Evolutionary conservation across 257 asterid genomes (phyloP).

Genomic region (Capsicum baccatum): DNA sequence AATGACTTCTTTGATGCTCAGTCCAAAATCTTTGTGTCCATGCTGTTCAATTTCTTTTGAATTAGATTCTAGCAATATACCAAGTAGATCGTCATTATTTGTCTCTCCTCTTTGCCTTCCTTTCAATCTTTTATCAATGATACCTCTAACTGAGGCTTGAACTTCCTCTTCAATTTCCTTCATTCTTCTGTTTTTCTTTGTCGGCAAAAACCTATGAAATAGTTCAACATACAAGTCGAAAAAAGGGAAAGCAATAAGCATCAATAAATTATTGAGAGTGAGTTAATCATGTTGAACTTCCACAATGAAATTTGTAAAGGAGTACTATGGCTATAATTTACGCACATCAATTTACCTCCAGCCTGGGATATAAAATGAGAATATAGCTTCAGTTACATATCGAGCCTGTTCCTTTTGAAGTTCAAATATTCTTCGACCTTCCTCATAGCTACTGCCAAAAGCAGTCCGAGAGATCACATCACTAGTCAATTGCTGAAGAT

Average conservation of each 20-base stretch:
- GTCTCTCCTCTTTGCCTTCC: conserved; percentile 29
- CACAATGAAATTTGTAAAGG: not conserved
- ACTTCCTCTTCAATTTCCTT: conserved; percentile 31
- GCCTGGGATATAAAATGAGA: conserved; percentile 30
- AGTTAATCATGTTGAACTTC: not conserved
- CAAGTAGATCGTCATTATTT: conserved; percentile 32
- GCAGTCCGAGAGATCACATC: conserved; percentile 56
- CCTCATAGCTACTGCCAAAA: conserved; percentile 57
- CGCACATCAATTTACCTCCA: conserved; percentile 29
- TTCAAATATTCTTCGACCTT: conserved; percentile 52
- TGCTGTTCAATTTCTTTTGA: conserved; percentile 25
- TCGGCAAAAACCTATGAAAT: conserved; percentile 40
- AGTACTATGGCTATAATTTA: not conserved
- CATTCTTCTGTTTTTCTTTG: conserved; percentile 44
- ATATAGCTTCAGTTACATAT: not conserved
- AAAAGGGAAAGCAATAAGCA: not conserved
- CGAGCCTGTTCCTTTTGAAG: conserved; percentile 38
- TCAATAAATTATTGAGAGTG: too few relatives aligned
- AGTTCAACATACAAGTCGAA: not conserved
- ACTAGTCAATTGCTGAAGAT: conserved; percentile 35
- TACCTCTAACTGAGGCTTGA: conserved; percentile 29
- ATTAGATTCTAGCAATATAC: conserved; percentile 28
- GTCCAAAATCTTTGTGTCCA: conserved; percentile 30
- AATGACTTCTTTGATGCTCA: conserved; percentile 37
- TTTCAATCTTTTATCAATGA: conserved; percentile 43